Base-by-base conservation (phyloP, 352 stramenopile species). In the Phytophthora palmivora region DNA sequence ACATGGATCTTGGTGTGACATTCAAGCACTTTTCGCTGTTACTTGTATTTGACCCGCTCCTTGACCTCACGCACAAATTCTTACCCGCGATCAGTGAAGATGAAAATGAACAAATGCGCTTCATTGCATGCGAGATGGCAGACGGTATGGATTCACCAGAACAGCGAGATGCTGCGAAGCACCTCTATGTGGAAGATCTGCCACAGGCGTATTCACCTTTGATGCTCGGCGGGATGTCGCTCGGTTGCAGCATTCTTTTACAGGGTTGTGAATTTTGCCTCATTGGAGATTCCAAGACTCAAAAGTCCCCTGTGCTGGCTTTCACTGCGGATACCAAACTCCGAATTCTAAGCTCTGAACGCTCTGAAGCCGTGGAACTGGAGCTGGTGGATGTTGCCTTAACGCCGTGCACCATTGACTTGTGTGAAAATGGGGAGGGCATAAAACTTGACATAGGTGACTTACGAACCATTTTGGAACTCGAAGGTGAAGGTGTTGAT, bases 401-500 rank as follows among this genome's bases (percentile, higher is more conserved):
- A 43, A 77, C 91, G 34, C 86, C 88, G 3, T 96, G 88, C 48
- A 76, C 58, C 34, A 72, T 96, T 28, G 60, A 86, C 7, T 59
- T 94, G 42, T 58, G 63, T 11, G 73, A 83, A 9, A 74, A 96
- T 45, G 81, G n/a, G n/a, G n/a, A n/a, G n/a, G n/a, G 66, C 4
- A 92, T 96, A 58, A 78, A 92, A 2, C 72, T 96, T 10, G 82
- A 92, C 9, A 79, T 95, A 10, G 58, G 82, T 11, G 83, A 87
- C 15, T 42, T 91, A 39, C 78, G 88, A 19, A 92, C 75, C 36
- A 93, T 96, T 41, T 39, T 96, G 58, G 88, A 96, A 42, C 72
- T 96, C 15, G 88, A 96, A 72, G 88, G 88, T 46, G 88, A 95
- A 76, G 88, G 88, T 10, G 84, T 94, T 19, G 88, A 96, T 58